Evolutionary conservation across 73 alveolate genomes (phyloP).

Genomic region (Paramecium sonneborni): DNA sequence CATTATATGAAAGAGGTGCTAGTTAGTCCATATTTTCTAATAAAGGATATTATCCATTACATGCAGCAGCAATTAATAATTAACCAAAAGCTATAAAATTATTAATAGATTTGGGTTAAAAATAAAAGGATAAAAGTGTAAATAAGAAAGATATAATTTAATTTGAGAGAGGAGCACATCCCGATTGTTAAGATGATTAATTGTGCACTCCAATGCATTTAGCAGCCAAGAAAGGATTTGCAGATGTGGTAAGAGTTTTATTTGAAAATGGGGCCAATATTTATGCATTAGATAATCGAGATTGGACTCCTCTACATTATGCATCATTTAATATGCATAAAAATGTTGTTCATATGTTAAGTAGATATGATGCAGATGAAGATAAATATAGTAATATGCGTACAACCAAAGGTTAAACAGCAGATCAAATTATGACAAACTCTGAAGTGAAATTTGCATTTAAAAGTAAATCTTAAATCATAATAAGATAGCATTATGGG

Average conservation of each 20-base stretch:
- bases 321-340: slow-evolving; percentile 65
- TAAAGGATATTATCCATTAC: slow-evolving; percentile 70
- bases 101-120: slow-evolving; percentile 61
- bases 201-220: slow-evolving; percentile 61
- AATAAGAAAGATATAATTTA: slow-evolving; percentile 62
- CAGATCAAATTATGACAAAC: slow-evolving; percentile 68
- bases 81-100: slow-evolving; percentile 69
- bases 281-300: slow-evolving; percentile 57
- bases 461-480: background rate
- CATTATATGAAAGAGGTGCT: slow-evolving; percentile 60
- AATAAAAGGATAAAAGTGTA: background rate
- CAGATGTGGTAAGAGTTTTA: slow-evolving; percentile 33
- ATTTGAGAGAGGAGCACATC: slow-evolving; percentile 65
- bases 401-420: slow-evolving; percentile 71
- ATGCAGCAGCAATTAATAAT: slow-evolving; percentile 83
- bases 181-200: slow-evolving; percentile 24
- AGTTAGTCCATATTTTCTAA: slow-evolving; percentile 38
- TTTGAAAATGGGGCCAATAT: slow-evolving; percentile 35
- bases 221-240: slow-evolving; percentile 66
- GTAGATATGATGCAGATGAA: slow-evolving; percentile 61
- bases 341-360: slow-evolving; percentile 56
- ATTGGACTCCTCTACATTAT: slow-evolving; percentile 65
- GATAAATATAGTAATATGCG: slow-evolving; percentile 15
- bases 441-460: slow-evolving; percentile 77
- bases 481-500: slow-evolving; percentile 65